A percentile compares a stretch with the other conserved stretches of the same genome.
phyloP scores from a whole-genome alignment of 1,139 yeast genomes.

The Blastobotrys niveus region DNA sequence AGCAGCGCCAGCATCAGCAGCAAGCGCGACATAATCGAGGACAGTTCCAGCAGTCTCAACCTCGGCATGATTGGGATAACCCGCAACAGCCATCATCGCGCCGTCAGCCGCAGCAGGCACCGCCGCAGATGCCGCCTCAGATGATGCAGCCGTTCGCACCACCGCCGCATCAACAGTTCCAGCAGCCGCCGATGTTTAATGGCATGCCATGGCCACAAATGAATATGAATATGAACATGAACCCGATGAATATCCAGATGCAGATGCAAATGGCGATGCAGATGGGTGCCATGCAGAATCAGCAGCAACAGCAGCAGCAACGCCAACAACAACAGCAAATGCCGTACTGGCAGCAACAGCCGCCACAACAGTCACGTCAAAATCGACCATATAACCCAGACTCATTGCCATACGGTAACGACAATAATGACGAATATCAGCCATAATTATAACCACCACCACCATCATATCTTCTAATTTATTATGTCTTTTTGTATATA shows the following conservation, averaged over 20 bases:
- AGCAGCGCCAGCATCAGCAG: conserved; percentile 14
- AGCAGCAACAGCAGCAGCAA: conserved; percentile 6
- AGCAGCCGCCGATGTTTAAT: conserved; percentile 1
- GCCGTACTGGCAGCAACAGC: not conserved
- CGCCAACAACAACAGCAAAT: not conserved
- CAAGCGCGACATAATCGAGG: conserved; percentile 9
- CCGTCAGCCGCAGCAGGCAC: conserved; percentile 3
- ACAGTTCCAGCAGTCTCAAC: not conserved
- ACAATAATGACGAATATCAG: not conserved
- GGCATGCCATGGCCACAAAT: conserved; percentile 7
- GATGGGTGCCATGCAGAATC: conserved; percentile 10
- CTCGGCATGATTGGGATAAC: conserved; percentile 15
- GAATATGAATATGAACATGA: conserved; percentile 3
- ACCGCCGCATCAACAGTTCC: not conserved
- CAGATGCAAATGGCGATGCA: conserved; percentile 10
- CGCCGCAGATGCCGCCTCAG: not conserved
- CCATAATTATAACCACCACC: too few species aligned
- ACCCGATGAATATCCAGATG: conserved; percentile 6
- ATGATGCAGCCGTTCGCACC: not conserved
- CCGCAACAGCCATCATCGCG: conserved; percentile 14
- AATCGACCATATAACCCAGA: not conserved
- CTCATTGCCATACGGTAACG: not conserved
- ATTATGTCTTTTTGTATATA: too few species aligned
- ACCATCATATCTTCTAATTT: too few species aligned
- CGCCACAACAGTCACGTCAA: conserved; percentile 4